Conservation (phyloP, 2,329 filamentous ascomycete species). For the Ascosphaera pollenicola region DNA sequence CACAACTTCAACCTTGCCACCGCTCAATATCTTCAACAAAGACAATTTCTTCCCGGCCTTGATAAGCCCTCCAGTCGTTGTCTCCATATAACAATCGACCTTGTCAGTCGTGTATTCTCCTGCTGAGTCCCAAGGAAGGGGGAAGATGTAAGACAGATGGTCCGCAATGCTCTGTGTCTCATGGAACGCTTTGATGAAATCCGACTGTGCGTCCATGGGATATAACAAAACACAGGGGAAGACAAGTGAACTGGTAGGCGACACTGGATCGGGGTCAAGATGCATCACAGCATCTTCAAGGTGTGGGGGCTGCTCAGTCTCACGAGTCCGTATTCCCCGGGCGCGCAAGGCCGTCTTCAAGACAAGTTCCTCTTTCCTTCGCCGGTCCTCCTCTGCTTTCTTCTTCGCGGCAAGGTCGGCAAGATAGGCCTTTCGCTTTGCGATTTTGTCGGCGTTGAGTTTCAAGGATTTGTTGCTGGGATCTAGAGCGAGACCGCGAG, state of each 20-base stretch:
- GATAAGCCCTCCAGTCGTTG: slow-evolving; percentile 51
- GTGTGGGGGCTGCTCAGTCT: slow-evolving; percentile 52
- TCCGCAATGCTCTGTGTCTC: slow-evolving; percentile 56
- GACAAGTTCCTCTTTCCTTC: slow-evolving; percentile 33
- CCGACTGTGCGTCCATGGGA: slow-evolving; percentile 56
- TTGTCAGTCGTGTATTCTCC: slow-evolving; percentile 39
- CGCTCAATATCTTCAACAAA: slow-evolving; percentile 49
- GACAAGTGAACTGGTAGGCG: slow-evolving; percentile 46
- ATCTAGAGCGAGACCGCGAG: slow-evolving; percentile 52
- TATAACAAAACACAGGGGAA: slow-evolving; percentile 76
- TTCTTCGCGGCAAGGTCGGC: slow-evolving; percentile 34
- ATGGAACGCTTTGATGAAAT: slow-evolving; percentile 73
- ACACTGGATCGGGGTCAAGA: slow-evolving; percentile 49
- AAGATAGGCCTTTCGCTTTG: slow-evolving; percentile 32
- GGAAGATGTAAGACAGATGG: slow-evolving; percentile 70
- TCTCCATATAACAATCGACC: slow-evolving; percentile 86
- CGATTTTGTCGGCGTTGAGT: slow-evolving; percentile 39
- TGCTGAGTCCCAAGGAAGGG: slow-evolving; percentile 61
- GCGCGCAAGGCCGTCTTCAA: slow-evolving; percentile 44
- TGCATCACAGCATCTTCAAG: slow-evolving; percentile 61
- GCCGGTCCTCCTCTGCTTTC: slow-evolving; percentile 22
- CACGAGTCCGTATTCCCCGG: slow-evolving; percentile 45
- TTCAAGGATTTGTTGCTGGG: slow-evolving; percentile 43
- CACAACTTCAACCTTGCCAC: slow-evolving; percentile 64
- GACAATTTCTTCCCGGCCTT: slow-evolving; percentile 75